Conservation (phyloP, 768 basidiomycete genomes). For the Kwoniella pini region DNA sequence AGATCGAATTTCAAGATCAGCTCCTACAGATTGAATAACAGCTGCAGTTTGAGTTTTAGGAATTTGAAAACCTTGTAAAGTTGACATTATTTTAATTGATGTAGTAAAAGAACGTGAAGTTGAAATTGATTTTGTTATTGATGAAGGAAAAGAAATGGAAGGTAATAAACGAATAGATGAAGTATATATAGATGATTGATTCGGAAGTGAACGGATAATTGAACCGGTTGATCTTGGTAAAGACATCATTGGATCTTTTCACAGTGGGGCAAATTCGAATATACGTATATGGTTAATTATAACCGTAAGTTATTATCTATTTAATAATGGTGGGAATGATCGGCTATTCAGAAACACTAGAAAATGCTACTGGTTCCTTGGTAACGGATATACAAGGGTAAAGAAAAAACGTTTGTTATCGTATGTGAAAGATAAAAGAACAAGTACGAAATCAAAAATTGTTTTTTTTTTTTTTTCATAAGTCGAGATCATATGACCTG, state of each 20-base stretch:
- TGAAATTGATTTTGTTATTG: not conserved
- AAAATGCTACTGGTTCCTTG: not conserved
- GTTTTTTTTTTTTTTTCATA: no score
- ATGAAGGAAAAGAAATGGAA: not conserved
- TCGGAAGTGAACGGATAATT: slow-evolving; percentile 24
- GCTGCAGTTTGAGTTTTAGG: slow-evolving; percentile 22
- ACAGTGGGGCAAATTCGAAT: not conserved
- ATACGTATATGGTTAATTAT: not conserved
- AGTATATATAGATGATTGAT: slow-evolving; percentile 8
- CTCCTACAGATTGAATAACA: slow-evolving; percentile 8
- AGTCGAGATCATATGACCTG: no score
- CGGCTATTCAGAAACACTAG: not conserved
- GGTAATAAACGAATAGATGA: not conserved
- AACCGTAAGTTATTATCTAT: slow-evolving; percentile 1
- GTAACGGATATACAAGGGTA: not conserved
- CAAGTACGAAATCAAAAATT: no score
- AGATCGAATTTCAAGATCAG: slow-evolving; percentile 5
- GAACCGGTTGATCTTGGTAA: slow-evolving; percentile 9
- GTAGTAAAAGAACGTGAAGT: slow-evolving; percentile 7
- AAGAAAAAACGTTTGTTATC: not conserved
- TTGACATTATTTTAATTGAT: slow-evolving; percentile 14
- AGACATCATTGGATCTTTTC: not conserved
- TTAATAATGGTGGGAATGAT: not conserved
- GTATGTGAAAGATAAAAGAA: no score
- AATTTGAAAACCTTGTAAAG: slow-evolving; percentile 15